Evolutionary conservation across 495 filamentous ascomycete genomes (phyloP), one percentile per base, ranked within the genome.

Genomic region (Penicillium canariense): DNA sequence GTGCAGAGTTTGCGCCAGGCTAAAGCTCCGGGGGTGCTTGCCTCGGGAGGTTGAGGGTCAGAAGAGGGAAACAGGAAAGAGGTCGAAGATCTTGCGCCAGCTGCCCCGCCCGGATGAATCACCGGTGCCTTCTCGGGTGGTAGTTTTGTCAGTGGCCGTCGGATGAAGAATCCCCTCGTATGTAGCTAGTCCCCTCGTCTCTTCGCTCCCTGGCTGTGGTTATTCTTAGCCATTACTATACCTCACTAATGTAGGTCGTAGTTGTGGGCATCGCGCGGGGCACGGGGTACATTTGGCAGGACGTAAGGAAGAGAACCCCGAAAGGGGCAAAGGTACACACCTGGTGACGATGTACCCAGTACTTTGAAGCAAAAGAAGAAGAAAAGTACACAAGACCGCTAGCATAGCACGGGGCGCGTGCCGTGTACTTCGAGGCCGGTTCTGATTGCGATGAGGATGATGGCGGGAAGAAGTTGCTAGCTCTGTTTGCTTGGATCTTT

Each of bases 21-120:
- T 20, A 6, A 6, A 11, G 38, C 30, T 14, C 14, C 20, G 38
- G 9, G 38, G 23, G 18, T 11, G n/a, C n/a, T n/a, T n/a, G n/a
- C n/a, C n/a, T n/a, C n/a, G n/a, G n/a, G n/a, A n/a, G n/a, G n/a
- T n/a, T n/a, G 18, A 20, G 38, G 38, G 38, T 42, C 38, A 22
- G 18, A 42, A 22, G 18, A 42, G 38, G 25, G 38, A 46, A 46
- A 46, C 43, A 46, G 43, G 43, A 50, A 27, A 50, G 36, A 30
- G 27, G 15, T 50, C 22, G 48, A 38, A 50, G 48, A 36, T 50
- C 48, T 42, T 42, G 14, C 14, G 26, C 35, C 48, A 27, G 8
- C 22, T 15, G 50, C 27, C 50, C 50, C 50, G 50, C 50, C 15
- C 15, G 8, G 40, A 23, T 53, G 50, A 53, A 53, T 45, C 50